Percentiles rank a stretch among this genome's conserved stretches.
Conservation (phyloP, 2,329 filamentous ascomycete species). For the Fusarium denticulatum region DNA sequence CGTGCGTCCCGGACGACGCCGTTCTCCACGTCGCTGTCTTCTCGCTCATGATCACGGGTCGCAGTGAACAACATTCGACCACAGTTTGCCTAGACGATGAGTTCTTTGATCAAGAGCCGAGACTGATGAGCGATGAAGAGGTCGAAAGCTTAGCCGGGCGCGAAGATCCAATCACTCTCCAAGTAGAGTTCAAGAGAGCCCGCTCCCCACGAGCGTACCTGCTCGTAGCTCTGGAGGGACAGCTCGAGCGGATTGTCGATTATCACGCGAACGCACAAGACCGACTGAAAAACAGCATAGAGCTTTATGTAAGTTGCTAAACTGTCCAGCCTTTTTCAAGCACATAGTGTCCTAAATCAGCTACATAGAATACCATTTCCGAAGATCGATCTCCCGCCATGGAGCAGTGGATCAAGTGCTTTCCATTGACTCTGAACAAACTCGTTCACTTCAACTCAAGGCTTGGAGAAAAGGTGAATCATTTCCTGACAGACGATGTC, state of each 20-base stretch:
- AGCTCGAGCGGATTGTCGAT: not conserved
- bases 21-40: not conserved
- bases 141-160: not conserved
- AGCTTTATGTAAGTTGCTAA: accelerated
- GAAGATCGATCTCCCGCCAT: not conserved
- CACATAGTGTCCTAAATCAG: too few species aligned
- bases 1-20: not conserved
- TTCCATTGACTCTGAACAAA: accelerated
- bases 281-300: accelerated
- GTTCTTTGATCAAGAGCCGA: not conserved
- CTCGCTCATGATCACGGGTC: not conserved
- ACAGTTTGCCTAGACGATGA: not conserved
- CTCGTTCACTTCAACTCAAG: accelerated
- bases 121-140: not conserved
- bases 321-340: accelerated
- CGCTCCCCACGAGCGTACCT: accelerated
- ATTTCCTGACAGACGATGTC: not conserved
- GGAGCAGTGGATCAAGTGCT: accelerated
- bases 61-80: not conserved
- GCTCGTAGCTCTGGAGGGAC: accelerated
- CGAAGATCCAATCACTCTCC: not conserved
- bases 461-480: accelerated
- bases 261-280: not conserved
- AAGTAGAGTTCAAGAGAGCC: not conserved
- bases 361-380: too few species aligned